These are phyloP conservation scores for Phylloporus sp. DNA, from an alignment of 768 basidiomycete species.

Conservation along the genomic window DNA sequence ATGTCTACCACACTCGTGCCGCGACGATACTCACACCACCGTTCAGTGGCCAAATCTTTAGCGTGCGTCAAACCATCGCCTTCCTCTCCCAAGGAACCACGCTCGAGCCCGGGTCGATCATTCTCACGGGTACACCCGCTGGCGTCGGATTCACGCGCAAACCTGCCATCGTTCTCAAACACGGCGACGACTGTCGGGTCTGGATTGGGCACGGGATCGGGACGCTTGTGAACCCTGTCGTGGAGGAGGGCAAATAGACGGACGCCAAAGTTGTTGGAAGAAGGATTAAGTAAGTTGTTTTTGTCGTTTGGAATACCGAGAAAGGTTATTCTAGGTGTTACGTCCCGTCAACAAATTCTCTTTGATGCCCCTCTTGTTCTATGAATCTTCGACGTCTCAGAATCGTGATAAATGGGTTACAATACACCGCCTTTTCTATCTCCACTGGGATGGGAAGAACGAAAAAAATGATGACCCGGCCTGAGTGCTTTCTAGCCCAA, in stretches of 20 bases:
- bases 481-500: too few species aligned
- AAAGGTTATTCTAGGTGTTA: too few species aligned
- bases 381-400: too few species aligned
- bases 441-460: too few species aligned
- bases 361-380: too few species aligned
- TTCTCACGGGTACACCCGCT: slow-evolving; percentile 79
- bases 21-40: not conserved
- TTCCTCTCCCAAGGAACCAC: slow-evolving; percentile 85
- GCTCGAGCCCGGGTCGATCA: slow-evolving; percentile 74
- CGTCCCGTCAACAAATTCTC: too few species aligned
- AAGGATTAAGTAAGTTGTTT: too few species aligned
- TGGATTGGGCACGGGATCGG: slow-evolving; percentile 75
- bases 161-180: slow-evolving; percentile 64
- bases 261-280: slow-evolving; percentile 38
- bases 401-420: too few species aligned
- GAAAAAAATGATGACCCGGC: too few species aligned
- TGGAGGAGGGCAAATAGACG: slow-evolving; percentile 51
- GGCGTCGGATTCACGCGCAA: slow-evolving; percentile 78
- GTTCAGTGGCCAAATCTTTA: slow-evolving; percentile 76
- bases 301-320: too few species aligned
- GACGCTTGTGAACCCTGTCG: slow-evolving; percentile 72
- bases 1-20: not conserved
- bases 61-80: slow-evolving; percentile 68
- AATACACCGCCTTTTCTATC: too few species aligned
- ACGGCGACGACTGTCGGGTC: slow-evolving; percentile 68